Evolutionary conservation across 2,329 filamentous ascomycete genomes (phyloP).

Genomic region (Aspergillus sp.): DNA sequence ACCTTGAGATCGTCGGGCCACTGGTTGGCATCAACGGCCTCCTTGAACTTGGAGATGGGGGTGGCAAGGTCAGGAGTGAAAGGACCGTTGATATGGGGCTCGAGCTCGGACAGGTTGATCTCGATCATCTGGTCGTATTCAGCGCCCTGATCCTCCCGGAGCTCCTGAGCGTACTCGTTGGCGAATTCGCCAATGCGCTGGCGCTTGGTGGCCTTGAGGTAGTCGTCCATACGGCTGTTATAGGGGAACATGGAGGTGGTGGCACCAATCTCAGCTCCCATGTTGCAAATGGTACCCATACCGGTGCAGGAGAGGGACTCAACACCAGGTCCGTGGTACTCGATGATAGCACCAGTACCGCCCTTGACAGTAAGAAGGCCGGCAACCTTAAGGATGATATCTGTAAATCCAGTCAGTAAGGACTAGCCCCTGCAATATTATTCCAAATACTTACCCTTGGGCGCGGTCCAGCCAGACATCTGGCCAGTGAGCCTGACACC

Average conservation of each 20-base stretch:
- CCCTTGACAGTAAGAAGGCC: constrained; percentile 97
- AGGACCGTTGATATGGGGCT: constrained; percentile 97
- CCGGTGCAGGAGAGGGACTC: constrained; percentile 70
- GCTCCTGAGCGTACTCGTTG: constrained; percentile 71
- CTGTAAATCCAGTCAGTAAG: constrained; percentile 34
- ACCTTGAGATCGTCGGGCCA: constrained; percentile 98
- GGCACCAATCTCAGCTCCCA: constrained; percentile 57
- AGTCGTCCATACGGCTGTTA: constrained; percentile 97
- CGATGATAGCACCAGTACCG: constrained; percentile 74
- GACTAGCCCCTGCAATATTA: constrained; percentile 5
- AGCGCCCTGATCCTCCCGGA: constrained; percentile 77
- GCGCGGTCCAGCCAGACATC: constrained; percentile 81
- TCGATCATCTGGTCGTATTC: constrained; percentile 95
- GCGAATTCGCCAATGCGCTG: constrained; percentile 83
- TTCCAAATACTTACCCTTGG: constrained; percentile 60
- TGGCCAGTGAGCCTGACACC: constrained; percentile 90
- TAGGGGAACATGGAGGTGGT: constrained; percentile 96
- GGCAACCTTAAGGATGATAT: constrained; percentile 95
- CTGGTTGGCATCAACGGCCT: constrained; percentile 84
- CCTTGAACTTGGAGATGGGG: constrained; percentile 93
- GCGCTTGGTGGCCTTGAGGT: constrained; percentile 85
- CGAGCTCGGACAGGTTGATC: constrained; percentile 87
- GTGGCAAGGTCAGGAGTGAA: constrained; percentile 98
- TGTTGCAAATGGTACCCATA: constrained; percentile 71
- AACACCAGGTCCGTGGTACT: constrained; percentile 57